Percentiles rank a stretch among this genome's conserved stretches.
Evolutionary conservation across 2,329 filamentous ascomycete genomes (phyloP).

Genomic region (Cadophora gregata): DNA sequence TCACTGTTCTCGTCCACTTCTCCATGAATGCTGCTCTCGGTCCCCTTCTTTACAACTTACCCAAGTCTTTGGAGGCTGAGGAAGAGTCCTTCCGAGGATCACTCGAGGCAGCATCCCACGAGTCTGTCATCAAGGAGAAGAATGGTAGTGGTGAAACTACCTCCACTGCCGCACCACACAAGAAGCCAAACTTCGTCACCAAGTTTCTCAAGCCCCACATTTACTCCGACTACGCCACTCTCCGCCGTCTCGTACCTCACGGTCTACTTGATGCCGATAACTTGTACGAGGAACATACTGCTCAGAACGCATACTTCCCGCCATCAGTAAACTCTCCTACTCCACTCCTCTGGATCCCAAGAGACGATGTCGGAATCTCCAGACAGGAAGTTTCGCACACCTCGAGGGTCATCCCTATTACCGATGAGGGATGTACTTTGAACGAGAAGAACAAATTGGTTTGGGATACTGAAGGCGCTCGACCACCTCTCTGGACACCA

Average conservation of each 20-base stretch:
- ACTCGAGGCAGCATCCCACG: slow-evolving; percentile 31
- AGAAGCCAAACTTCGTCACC: slow-evolving; percentile 63
- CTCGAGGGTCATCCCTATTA: slow-evolving; percentile 74
- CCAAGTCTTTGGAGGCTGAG: slow-evolving; percentile 70
- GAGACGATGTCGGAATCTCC: slow-evolving; percentile 75
- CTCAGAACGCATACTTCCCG: slow-evolving; percentile 75
- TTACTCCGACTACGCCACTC: slow-evolving; percentile 72
- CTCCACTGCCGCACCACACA: slow-evolving; percentile 45
- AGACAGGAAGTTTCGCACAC: slow-evolving; percentile 79
- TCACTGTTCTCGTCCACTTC: slow-evolving; percentile 78
- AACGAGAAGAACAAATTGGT: slow-evolving; percentile 72
- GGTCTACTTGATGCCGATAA: slow-evolving; percentile 53
- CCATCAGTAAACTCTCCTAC: slow-evolving; percentile 67
- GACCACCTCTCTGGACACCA: slow-evolving; percentile 64
- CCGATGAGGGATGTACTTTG: slow-evolving; percentile 75
- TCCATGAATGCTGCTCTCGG: slow-evolving; percentile 74
- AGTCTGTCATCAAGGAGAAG: slow-evolving; percentile 36
- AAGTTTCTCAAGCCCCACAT: slow-evolving; percentile 81
- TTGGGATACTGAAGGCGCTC: slow-evolving; percentile 61
- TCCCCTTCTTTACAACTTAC: slow-evolving; percentile 79
- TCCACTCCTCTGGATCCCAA: slow-evolving; percentile 84
- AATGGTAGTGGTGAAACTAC: slow-evolving; percentile 27
- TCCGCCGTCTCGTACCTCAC: slow-evolving; percentile 73
- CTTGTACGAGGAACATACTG: slow-evolving; percentile 65
- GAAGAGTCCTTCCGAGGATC: slow-evolving; percentile 50